Evolutionary conservation across 225 moss, liverwort and hornwort genomes (phyloP), one percentile per base, ranked within the genome.

Genomic region (Sphagnum tenellum): DNA sequence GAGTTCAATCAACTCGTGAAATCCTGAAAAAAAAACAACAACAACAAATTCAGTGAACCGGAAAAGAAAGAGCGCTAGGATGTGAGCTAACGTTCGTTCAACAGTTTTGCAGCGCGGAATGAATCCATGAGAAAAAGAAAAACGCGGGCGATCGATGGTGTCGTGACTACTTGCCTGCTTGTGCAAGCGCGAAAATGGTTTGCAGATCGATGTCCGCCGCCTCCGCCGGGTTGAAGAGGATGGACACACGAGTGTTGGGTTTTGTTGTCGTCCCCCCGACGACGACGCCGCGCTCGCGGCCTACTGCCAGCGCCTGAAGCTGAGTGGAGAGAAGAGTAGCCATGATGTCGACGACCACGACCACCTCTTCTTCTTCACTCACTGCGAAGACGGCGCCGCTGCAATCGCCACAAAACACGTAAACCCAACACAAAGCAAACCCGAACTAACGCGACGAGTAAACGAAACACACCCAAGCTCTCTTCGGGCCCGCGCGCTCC

Each of bases 141-240:
- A 48, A 49, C 9, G 9, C 64, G 49, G 29, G 13, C 13, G 45
- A 9, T 50, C 5, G 11, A 12, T 13, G 44, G 54, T 53, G 13
- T 57, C 12, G 11, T 7, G 47, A 46, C 47, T 8, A n/a, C 71
- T 56, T 52, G 91, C 96, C 96, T 87, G 75, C 55, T 3, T 76
- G 66, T 72, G 88, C 82, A 13, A 86, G 74, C 56, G 76, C 67
- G 63, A 83, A 84, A 63, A 98, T 90, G 3, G 89, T 93, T 48
- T 81, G 81, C 45, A 93, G 66, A 60, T 93, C 98, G 63, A 90
- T 66, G 67, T 98, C 89, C 48, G 90, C 93, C 12, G 98, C 98
- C 60, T 98, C 75, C 12, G 90, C 67, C 12, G 93, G 83, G 7
- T 73, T 70, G 59, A 89, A 98, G 13, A 98, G 72, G 44, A 98